A percentile compares a stretch with the other conserved stretches of the same genome.
phyloP scores from a whole-genome alignment of 345 rosid genomes.

The Linum lewisii region DNA sequence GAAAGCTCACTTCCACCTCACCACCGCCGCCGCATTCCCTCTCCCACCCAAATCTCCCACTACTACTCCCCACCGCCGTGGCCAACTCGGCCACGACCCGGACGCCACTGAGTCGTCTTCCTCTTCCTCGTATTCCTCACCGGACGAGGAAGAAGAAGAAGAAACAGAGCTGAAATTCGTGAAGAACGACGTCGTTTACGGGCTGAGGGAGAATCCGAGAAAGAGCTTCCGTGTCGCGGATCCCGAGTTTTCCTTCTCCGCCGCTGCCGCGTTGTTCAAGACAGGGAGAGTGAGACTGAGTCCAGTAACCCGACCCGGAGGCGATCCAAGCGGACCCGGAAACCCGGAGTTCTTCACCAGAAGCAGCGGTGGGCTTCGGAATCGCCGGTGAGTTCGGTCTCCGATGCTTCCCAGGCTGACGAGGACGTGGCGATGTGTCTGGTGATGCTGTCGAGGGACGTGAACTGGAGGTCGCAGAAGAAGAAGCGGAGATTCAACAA shows the following conservation, averaged over 20 bases:
- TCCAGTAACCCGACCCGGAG: slow-evolving; percentile 22
- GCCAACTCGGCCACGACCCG: slow-evolving; percentile 1
- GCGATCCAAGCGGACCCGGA: slow-evolving; percentile 23
- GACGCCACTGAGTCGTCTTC: background rate
- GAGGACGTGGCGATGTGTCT: slow-evolving; percentile 23
- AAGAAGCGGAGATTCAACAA: background rate
- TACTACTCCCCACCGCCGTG: background rate
- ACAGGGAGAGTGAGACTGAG: slow-evolving; percentile 29
- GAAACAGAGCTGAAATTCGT: slow-evolving; percentile 6
- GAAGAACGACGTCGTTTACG: slow-evolving; percentile 14
- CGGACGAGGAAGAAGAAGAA: slow-evolving; percentile 10
- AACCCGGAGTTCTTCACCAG: slow-evolving; percentile 7
- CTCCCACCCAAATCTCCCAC: slow-evolving; percentile 11
- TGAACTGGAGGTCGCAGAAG: background rate
- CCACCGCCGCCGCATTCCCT: slow-evolving; percentile 6
- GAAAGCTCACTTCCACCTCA: slow-evolving; percentile 20
- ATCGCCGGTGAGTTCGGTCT: slow-evolving; percentile 18
- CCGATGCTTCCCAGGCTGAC: slow-evolving; percentile 23
- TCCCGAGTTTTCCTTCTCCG: slow-evolving; percentile 28
- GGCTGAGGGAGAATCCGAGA: slow-evolving; percentile 28
- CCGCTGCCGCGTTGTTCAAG: slow-evolving; percentile 16
- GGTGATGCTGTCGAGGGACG: slow-evolving; percentile 26
- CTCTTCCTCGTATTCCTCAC: slow-evolving; percentile 12
- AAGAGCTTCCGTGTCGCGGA: slow-evolving; percentile 25
- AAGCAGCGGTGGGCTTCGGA: slow-evolving; percentile 9